phyloP scores from a whole-genome alignment of 306 rosid species.

The Trichosanthes cucumerina region DNA sequence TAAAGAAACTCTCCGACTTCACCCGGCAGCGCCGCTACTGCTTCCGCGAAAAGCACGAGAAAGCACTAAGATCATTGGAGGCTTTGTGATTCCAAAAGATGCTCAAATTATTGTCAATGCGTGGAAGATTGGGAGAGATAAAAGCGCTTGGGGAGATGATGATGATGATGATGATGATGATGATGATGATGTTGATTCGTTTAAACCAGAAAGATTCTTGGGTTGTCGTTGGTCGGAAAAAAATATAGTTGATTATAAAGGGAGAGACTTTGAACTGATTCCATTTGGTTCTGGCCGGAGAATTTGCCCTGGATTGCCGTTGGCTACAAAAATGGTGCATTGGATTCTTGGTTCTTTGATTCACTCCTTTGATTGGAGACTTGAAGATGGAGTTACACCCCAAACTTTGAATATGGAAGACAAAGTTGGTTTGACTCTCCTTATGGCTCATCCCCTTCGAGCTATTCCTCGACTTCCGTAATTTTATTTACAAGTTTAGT shows the following conservation, averaged over 20 bases:
- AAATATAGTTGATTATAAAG: constrained; percentile 24
- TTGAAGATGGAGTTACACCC: constrained; percentile 28
- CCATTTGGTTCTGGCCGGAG: constrained; percentile 61
- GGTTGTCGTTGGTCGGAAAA: not conserved
- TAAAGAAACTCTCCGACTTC: constrained; percentile 53
- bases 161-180: too few relatives aligned
- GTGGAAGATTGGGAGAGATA: constrained; percentile 50
- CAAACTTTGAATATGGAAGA: constrained; percentile 41
- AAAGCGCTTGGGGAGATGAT: constrained; percentile 27
- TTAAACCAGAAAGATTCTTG: constrained; percentile 42
- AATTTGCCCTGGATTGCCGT: constrained; percentile 49
- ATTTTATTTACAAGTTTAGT: too few relatives aligned
- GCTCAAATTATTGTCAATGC: constrained; percentile 38
- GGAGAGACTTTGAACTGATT: constrained; percentile 37
- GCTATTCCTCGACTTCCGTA: not conserved
- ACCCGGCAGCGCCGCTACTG: constrained; percentile 46
- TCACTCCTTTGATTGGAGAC: constrained; percentile 44
- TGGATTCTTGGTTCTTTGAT: constrained; percentile 35
- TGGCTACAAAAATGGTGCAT: constrained; percentile 43
- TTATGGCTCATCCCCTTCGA: not conserved
- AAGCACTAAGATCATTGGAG: constrained; percentile 11
- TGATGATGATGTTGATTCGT: constrained; percentile 24
- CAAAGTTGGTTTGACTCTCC: constrained; percentile 41
- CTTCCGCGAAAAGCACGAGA: constrained; percentile 41
- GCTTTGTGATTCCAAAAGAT: constrained; percentile 33